Conservation (phyloP, 2,329 filamentous ascomycete species). For the Fusarium mundagurra region DNA sequence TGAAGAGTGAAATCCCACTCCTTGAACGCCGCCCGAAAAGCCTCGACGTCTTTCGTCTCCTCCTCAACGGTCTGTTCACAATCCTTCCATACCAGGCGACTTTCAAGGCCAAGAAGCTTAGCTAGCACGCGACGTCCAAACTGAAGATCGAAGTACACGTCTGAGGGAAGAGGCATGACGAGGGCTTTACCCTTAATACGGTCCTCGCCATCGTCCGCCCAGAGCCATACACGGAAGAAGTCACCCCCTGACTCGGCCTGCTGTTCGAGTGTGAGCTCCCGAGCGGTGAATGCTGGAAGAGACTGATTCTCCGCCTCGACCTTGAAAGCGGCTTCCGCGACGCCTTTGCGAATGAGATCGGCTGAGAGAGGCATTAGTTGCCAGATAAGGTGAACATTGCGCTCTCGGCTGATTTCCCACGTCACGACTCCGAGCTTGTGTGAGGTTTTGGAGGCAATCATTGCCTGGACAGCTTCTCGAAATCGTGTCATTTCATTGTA, state of each 20-base stretch:
- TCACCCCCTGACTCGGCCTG: conserved; percentile 64
- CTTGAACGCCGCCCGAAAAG: conserved; percentile 84
- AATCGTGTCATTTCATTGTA: conserved; percentile 87
- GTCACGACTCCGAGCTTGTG: conserved; percentile 82
- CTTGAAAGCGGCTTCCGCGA: conserved; percentile 89
- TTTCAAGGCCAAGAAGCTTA: conserved; percentile 83
- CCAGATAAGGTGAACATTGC: conserved; percentile 92
- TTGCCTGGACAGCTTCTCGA: conserved; percentile 78
- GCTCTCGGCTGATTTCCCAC: conserved; percentile 87
- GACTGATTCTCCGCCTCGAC: conserved; percentile 83
- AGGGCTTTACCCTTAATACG: conserved; percentile 70
- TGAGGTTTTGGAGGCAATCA: conserved; percentile 69
- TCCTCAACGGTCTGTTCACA: conserved; percentile 81
- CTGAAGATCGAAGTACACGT: conserved; percentile 86
- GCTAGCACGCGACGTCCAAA: conserved; percentile 89
- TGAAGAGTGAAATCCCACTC: conserved; percentile 82
- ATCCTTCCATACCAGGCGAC: conserved; percentile 85
- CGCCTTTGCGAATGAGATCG: conserved; percentile 72
- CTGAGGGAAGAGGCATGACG: conserved; percentile 76
- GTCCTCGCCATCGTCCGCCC: conserved; percentile 67
- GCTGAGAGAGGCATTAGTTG: conserved; percentile 84
- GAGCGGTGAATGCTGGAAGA: conserved; percentile 61
- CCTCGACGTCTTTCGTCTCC: conserved; percentile 79
- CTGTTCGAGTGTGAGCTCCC: conserved; percentile 61
- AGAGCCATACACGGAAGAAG: conserved; percentile 87